These are phyloP conservation scores for Monosporascus sp. DNA, from an alignment of 2,329 filamentous ascomycete species.

Conservation along the genomic window DNA sequence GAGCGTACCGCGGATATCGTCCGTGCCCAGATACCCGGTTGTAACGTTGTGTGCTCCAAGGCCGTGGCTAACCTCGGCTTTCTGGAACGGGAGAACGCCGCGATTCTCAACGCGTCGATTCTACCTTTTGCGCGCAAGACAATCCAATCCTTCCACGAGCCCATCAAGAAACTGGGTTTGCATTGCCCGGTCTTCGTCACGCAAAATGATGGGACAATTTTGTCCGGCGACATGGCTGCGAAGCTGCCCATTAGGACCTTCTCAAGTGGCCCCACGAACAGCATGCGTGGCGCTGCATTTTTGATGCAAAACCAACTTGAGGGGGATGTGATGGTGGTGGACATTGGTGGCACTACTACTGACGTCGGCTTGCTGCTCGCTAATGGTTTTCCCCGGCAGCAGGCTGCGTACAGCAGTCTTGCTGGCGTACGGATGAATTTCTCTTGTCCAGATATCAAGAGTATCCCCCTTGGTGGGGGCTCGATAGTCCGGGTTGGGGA, in stretches of 20 bases:
- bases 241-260: constrained; percentile 56
- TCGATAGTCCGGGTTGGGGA: constrained; percentile 43
- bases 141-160: constrained; percentile 48
- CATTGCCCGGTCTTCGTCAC: constrained; percentile 54
- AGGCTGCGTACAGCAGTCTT: constrained; percentile 56
- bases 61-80: constrained; percentile 50
- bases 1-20: constrained; percentile 40
- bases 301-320: constrained; percentile 34
- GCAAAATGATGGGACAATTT: constrained; percentile 58
- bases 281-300: constrained; percentile 58
- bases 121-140: constrained; percentile 51
- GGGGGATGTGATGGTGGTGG: constrained; percentile 52
- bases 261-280: constrained; percentile 58
- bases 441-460: constrained; percentile 51
- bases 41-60: constrained; percentile 44
- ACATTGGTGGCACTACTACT: constrained; percentile 62
- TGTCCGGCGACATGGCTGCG: constrained; percentile 47
- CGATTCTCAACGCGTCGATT: constrained; percentile 59
- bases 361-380: constrained; percentile 57
- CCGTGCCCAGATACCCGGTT: constrained; percentile 30
- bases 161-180: constrained; percentile 44
- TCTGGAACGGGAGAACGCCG: constrained; percentile 59
- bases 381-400: constrained; percentile 59
- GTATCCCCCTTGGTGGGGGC: constrained; percentile 54
- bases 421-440: constrained; percentile 60